Evolutionary conservation across 1,284 basidiomycete species (phyloP).

Genomic region (Ceratobasidium sp.): DNA sequence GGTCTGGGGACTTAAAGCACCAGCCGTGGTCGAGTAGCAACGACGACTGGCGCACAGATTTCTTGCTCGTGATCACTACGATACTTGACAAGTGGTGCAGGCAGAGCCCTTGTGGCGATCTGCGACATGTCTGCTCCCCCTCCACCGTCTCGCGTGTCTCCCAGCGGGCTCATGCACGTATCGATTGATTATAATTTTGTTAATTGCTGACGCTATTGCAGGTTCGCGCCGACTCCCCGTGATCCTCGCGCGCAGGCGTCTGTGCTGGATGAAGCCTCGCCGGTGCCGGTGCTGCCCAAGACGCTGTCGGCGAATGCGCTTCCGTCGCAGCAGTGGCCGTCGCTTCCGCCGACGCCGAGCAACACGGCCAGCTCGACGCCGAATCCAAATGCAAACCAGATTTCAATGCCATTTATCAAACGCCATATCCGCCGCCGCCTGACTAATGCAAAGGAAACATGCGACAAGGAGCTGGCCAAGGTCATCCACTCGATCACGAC

Average conservation of each 20-base stretch:
- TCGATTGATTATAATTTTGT: background rate
- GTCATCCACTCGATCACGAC: constrained; percentile 91
- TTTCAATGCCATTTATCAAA: constrained; percentile 88
- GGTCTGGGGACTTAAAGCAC: constrained; percentile 16
- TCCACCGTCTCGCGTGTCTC: constrained; percentile 32
- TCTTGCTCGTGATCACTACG: too few relatives aligned
- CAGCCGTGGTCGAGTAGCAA: constrained; percentile 2
- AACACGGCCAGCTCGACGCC: constrained; percentile 31
- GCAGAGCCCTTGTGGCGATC: constrained; percentile 35
- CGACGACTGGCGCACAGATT: constrained; percentile 21
- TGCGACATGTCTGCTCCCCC: constrained; percentile 28
- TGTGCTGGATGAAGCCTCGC: constrained; percentile 29
- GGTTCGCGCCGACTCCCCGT: constrained; percentile 35
- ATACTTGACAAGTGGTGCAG: background rate
- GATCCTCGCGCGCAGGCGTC: constrained; percentile 4
- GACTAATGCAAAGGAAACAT: constrained; percentile 90
- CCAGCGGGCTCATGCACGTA: constrained; percentile 23
- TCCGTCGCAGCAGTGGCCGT: constrained; percentile 39
- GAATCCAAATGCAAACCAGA: constrained; percentile 53
- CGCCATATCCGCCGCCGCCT: constrained; percentile 92
- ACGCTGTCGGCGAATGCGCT: constrained; percentile 26
- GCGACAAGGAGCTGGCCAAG: constrained; percentile 91
- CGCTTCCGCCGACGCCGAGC: constrained; percentile 28
- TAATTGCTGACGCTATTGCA: constrained; percentile 8
- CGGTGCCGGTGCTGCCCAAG: constrained; percentile 34